Evolutionary conservation across 2,329 filamentous ascomycete species (phyloP), one percentile per base, ranked within the genome.

Genomic region (Monosporascus ibericus): DNA sequence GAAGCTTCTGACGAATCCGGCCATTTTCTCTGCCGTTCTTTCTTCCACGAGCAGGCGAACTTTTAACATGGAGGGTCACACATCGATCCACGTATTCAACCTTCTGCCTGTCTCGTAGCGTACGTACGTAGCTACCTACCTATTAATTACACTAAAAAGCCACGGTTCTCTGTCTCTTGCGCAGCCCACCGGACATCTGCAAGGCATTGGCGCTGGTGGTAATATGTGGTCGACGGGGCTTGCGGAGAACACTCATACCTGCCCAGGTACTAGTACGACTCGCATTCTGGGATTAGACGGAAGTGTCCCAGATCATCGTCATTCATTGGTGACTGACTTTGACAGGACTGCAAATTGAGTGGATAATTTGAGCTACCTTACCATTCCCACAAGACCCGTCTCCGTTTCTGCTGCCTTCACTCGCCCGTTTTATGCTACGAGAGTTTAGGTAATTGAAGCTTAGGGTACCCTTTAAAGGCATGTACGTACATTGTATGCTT

Each of bases 401-500:
- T 42, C 39, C 39, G 39, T 42, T 42, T 42, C 39, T 42, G 39
- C 30, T 42, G 39, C n/a, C 39, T 22, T 42, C 39, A 42, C 39
- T 42, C 39, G 39, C 39, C 39, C 39, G 18, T 42, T 42, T 42
- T 42, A 18, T 42, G 39, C 14, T 42, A 42, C 39, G 18, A 42
- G 39, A 42, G 39, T 20, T 42, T 42, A 18, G 14, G 39, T 42
- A 34, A 34, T 5, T 34, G 30, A 34, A 34, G 30, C 14, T 42
- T 42, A 42, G 39, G 18, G 42, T 48, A 58, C 59, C 60, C 54
- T 54, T 57, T 34, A 34, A 3, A 34, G 30, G 30, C 30, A 34
- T 34, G 30, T 34, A 34, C 30, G 30, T 34, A 34, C 48, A 42
- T 52, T 48, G 52, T 57, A 57, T 57, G 57, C 52, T 58, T 58